Base-by-base conservation (phyloP, 31 red algal genomes). In the Odonthalia washingtoniensis region DNA sequence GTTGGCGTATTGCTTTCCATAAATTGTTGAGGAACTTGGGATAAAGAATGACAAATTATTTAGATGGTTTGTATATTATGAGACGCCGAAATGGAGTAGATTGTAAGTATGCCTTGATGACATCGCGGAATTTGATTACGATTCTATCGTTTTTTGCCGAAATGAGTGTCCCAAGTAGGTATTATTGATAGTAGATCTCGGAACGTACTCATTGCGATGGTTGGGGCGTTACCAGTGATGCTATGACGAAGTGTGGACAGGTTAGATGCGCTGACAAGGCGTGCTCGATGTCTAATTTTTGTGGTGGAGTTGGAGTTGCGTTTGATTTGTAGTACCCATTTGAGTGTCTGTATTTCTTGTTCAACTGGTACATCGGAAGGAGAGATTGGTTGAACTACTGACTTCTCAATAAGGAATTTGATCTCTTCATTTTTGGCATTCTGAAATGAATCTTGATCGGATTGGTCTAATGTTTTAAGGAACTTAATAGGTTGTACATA, bases 71-170 rank as follows among this genome's bases (percentile, higher is more conserved):
- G n/a, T n/a, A n/a, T n/a, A 57, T 9, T 14, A 57, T 57, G 12
- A 57, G 49, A 57, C 49, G 49, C 49, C 21, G 12, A 21, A 9
- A 14, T 57, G 9, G 9, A 21, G 21, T 14, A 57, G 12, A 14
- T 21, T 57, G 49, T 21, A 57, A 21, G 49, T 57, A 57, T 57
- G 49, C 49, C 49, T 57, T 57, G 9, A 21, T 57, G 12, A 57
- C 49, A 57, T 57, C 49, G 49, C 49, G 49, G 49, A 9, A 57
- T 14, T 14, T 14, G 21, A 57, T 21, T 9, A 57, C 21, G 21
- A 57, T 57, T 21, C 49, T 57, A 21, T 57, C 49, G 49, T 57
- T 57, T 57, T 57, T 57, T n/a, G n/a, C n/a, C n/a, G n/a, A n/a
- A n/a, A n/a, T n/a, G n/a, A n/a, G n/a, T n/a, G n/a, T n/a, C n/a